Percentiles rank a stretch among this genome's conserved stretches.
These are phyloP conservation scores for Aphanomyces invadans DNA, from an alignment of 352 stramenopile species.

Conservation along the genomic window DNA sequence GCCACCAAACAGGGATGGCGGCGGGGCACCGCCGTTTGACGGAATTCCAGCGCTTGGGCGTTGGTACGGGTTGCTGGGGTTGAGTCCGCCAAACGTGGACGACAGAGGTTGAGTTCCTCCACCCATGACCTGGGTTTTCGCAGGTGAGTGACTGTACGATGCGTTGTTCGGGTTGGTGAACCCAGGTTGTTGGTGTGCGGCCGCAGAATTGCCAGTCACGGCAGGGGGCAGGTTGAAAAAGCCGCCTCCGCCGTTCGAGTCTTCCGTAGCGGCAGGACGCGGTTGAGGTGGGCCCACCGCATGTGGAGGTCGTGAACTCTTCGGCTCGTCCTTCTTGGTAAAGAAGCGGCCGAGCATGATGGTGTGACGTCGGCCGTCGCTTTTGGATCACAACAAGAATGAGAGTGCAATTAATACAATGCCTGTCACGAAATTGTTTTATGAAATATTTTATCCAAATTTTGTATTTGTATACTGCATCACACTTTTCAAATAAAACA, in stretches of 20 bases:
- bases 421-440: no score
- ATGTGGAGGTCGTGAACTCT: conserved; percentile 31
- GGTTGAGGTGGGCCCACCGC: background rate
- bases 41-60: background rate
- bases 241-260: conserved; percentile 47
- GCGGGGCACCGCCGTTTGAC: background rate
- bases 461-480: no score
- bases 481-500: no score
- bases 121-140: background rate
- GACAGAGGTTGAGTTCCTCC: background rate
- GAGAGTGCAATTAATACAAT: background rate
- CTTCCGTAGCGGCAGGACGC: conserved; percentile 24
- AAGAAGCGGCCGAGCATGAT: conserved; percentile 74
- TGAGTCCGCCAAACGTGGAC: conserved; percentile 1
- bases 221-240: conserved; percentile 83
- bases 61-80: conserved; percentile 8
- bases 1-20: conserved; percentile 22
- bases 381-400: background rate
- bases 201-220: conserved; percentile 22
- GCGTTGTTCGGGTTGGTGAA: conserved; percentile 4
- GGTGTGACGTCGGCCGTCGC: background rate
- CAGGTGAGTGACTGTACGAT: conserved; percentile 18
- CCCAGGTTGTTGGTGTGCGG: conserved; percentile 29
- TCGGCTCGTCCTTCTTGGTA: conserved; percentile 75
- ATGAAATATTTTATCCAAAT: no score